Percentiles rank a stretch among this genome's conserved stretches.
Evolutionary conservation across 345 rosid species (phyloP).

Genomic region (Melaleuca quinquenervia): DNA sequence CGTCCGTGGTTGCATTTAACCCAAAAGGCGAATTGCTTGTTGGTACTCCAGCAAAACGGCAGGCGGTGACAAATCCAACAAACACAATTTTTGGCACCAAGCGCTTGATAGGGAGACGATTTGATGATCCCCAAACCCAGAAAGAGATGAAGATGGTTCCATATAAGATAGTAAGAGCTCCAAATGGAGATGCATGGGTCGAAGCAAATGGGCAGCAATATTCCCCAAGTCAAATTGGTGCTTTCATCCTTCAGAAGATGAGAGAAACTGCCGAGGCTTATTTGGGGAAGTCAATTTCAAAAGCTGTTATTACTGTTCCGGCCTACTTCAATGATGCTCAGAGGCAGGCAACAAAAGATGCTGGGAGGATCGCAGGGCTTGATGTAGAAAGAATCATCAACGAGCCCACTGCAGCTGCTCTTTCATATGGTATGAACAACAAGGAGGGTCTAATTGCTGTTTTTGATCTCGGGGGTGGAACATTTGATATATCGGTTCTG

Average conservation of each 20-base stretch:
- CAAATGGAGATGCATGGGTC: constrained; percentile 36
- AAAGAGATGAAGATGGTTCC: constrained; percentile 33
- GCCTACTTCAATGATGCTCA: constrained; percentile 39
- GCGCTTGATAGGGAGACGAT: constrained; percentile 27
- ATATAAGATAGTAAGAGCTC: constrained; percentile 18
- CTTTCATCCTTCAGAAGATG: constrained; percentile 24
- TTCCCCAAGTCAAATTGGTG: constrained; percentile 29
- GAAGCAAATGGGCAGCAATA: constrained; percentile 24
- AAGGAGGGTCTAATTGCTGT: constrained; percentile 38
- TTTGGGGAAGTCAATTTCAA: constrained; percentile 20
- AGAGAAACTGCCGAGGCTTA: constrained; percentile 29
- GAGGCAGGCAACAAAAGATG: constrained; percentile 35
- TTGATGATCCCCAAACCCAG: constrained; percentile 23
- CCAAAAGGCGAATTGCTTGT: constrained; percentile 21
- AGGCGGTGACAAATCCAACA: constrained; percentile 27
- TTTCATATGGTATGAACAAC: constrained; percentile 30
- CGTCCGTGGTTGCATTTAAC: constrained; percentile 29
- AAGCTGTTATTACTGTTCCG: constrained; percentile 31
- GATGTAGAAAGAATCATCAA: constrained; percentile 32
- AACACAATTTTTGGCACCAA: constrained; percentile 26
- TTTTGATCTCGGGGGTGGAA: constrained; percentile 34
- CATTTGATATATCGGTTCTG: constrained; percentile 27
- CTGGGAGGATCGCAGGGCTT: constrained; percentile 30
- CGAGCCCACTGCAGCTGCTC: constrained; percentile 37
- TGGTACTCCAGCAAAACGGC: constrained; percentile 32